phyloP scores from a whole-genome alignment of 352 stramenopile species.

The Phytophthora litchii region DNA sequence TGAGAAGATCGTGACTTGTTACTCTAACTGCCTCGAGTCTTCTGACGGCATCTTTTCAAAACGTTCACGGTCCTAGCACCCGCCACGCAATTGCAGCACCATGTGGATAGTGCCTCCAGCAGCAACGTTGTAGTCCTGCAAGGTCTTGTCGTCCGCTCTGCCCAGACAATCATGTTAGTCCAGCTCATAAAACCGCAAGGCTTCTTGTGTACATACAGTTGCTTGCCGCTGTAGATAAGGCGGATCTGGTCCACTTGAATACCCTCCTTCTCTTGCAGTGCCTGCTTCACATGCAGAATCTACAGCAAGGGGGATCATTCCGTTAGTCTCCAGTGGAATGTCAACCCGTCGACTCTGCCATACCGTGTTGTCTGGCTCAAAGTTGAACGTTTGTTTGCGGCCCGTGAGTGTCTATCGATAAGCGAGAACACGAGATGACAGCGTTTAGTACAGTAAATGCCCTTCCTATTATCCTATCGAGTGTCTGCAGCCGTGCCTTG shows the following conservation, averaged over 20 bases:
- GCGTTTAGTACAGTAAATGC: not conserved
- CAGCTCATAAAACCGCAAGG: too few relatives aligned
- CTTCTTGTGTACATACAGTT: slow-evolving; percentile 71
- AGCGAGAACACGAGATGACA: not conserved
- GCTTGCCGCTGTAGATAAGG: slow-evolving; percentile 98
- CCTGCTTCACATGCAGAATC: slow-evolving; percentile 97
- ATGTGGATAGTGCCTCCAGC: slow-evolving; percentile 98
- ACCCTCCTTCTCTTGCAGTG: slow-evolving; percentile 98
- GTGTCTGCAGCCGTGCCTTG: slow-evolving; percentile 51
- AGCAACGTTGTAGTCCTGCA: slow-evolving; percentile 97
- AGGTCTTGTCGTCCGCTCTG: slow-evolving; percentile 94
- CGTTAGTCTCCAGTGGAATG: not conserved
- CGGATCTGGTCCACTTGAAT: slow-evolving; percentile 91
- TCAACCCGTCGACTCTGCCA: not conserved
- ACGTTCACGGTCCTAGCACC: slow-evolving; percentile 49
- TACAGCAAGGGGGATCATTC: slow-evolving; percentile 31
- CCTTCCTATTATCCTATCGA: not conserved
- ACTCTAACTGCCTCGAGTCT: slow-evolving; percentile 30
- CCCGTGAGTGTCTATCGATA: slow-evolving; percentile 77
- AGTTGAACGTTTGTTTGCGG: slow-evolving; percentile 91
- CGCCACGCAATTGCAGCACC: slow-evolving; percentile 97
- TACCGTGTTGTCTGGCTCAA: slow-evolving; percentile 88
- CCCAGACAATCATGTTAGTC: not conserved
- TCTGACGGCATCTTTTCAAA: slow-evolving; percentile 8
- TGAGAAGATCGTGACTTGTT: slow-evolving; percentile 19